Evolutionary conservation across 2,329 filamentous ascomycete genomes (phyloP), one percentile per base, ranked within the genome.

Genomic region (Pseudopithomyces chartarum): DNA sequence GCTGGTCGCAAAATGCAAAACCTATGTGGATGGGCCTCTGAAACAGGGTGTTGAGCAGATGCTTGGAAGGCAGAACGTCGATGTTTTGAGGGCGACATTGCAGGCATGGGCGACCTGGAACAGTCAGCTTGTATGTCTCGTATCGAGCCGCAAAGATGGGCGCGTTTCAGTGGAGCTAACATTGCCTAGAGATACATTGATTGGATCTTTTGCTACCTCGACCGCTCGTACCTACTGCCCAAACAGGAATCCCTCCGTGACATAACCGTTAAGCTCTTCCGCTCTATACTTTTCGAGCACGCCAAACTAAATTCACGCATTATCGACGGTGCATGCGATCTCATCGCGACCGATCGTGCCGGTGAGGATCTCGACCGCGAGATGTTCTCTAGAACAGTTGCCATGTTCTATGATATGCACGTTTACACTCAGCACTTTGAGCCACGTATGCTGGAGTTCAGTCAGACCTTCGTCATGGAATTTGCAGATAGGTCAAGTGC

Each of bases 121-220:
- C 65, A 80, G 83, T 39, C 90, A 95, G 75, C 82, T 92, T 78
- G 90, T 91, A 81, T 64, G 85, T 55, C 39, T 15, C 50, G 23
- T 13, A 40, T 15, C 19, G 15, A 10, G 2, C 26, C 26, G 20
- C 1, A n/a, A 13, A 3, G 1, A 32, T 17, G 10, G 2, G 13
- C 15, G 10, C 1, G n/a, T 6, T 6, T 20, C 10, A 1, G 23
- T 10, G 13, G 45, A 33, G 57, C 62, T 66, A 38, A 69, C 34
- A 43, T 22, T 17, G 20, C 44, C 49, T 64, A 92, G 87, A 85
- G 87, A 62, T 87, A 88, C 13, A 85, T 99, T 51, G 87, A 92
- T 47, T 94, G 90, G 61, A 90, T 96, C 38, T 98, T 97, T 77
- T 96, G 92, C 78, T 99, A 93, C 70, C 84, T 99, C 62, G 94